Percentiles rank a stretch among this genome's conserved stretches.
Evolutionary conservation across 2,329 filamentous ascomycete species (phyloP).

Genomic region (Ceratocystis colombiana): DNA sequence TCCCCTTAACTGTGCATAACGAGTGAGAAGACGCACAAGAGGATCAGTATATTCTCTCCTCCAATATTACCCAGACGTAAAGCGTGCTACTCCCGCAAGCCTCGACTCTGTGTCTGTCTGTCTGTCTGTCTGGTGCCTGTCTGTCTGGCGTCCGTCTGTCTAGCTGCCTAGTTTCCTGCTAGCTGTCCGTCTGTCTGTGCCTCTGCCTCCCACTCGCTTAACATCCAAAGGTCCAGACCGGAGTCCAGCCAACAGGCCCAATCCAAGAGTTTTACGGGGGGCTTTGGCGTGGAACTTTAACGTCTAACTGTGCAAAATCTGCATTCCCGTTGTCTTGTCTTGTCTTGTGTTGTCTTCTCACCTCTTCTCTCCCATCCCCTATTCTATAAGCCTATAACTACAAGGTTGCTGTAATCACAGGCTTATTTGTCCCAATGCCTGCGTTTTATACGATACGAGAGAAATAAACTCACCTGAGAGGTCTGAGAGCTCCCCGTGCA

Average conservation of each 20-base stretch:
- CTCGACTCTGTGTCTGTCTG: background rate
- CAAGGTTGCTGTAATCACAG: no score
- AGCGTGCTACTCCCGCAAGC: background rate
- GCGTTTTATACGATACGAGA: background rate
- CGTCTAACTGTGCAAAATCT: no score
- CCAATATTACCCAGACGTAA: background rate
- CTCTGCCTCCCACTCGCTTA: no score
- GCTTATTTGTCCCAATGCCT: background rate
- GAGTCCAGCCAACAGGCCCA: no score
- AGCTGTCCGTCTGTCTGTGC: background rate
- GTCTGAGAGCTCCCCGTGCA: background rate
- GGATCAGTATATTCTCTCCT: background rate
- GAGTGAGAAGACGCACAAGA: background rate
- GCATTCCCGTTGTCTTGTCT: no score
- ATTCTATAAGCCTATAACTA: background rate
- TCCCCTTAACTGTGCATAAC: background rate
- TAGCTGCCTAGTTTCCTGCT: no score
- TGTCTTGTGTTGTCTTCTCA: no score
- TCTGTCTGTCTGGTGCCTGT: background rate
- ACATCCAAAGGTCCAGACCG: no score
- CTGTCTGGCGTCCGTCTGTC: background rate
- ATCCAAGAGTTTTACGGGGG: no score
- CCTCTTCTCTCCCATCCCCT: background rate
- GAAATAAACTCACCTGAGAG: constrained; percentile 8
- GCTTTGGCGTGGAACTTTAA: no score